A percentile compares a stretch with the other conserved stretches of the same genome.
phyloP scores from a whole-genome alignment of 441 rosid species.

The Breynia disticha region DNA sequence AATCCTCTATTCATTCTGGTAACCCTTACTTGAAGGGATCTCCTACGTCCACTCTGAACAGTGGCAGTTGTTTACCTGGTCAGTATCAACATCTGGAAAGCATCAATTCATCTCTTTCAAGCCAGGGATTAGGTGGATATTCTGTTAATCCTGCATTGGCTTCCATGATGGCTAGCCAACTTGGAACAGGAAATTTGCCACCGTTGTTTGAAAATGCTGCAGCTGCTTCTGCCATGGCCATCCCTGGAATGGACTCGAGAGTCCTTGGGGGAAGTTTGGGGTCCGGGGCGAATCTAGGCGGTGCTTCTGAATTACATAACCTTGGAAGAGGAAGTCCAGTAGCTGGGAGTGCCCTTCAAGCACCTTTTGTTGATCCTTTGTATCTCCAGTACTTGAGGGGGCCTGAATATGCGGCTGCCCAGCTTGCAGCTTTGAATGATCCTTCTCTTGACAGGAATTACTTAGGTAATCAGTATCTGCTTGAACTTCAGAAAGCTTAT shows the following conservation, averaged over 20 bases:
- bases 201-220: constrained; percentile 60
- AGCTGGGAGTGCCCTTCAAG: constrained; percentile 44
- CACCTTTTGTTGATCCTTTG: constrained; percentile 54
- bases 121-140: constrained; percentile 43
- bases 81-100: constrained; percentile 53
- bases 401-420: constrained; percentile 39
- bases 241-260: constrained; percentile 57
- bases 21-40: constrained; percentile 55
- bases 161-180: constrained; percentile 58
- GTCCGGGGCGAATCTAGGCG: constrained; percentile 35
- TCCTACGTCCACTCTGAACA: constrained; percentile 40
- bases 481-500: constrained; percentile 64
- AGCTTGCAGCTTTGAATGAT: constrained; percentile 43
- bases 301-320: constrained; percentile 29
- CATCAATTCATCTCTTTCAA: constrained; percentile 34
- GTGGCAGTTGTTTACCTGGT: constrained; percentile 39
- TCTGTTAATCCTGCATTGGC: constrained; percentile 50
- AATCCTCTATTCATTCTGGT: constrained; percentile 25
- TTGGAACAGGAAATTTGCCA: constrained; percentile 48
- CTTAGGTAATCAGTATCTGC: constrained; percentile 44
- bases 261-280: constrained; percentile 44
- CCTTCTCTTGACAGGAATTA: constrained; percentile 43
- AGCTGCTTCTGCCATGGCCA: constrained; percentile 55
- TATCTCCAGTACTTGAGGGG: constrained; percentile 53
- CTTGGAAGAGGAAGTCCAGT: constrained; percentile 40